Conservation (phyloP, 1,284 basidiomycete genomes). For the Cryptococcus deneoformans region DNA sequence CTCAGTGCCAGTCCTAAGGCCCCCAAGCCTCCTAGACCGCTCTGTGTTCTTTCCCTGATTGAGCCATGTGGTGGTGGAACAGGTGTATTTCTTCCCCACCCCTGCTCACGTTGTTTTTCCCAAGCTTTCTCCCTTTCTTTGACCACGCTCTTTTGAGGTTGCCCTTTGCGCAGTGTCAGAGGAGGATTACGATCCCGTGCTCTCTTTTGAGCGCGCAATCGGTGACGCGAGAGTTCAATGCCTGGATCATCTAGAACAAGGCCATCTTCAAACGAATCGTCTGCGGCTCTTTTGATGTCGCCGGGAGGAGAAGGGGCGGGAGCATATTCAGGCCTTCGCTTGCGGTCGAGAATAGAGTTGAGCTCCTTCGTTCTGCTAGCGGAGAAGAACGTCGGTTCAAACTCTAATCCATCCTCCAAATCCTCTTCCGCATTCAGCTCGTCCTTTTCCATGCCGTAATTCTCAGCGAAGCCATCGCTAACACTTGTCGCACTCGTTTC, state of each 20-base stretch:
- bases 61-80: neutral
- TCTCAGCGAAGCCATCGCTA: slow-evolving; percentile 27
- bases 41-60: slow-evolving; percentile 10
- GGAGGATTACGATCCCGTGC: slow-evolving; percentile 12
- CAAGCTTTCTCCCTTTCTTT: slow-evolving; percentile 19
- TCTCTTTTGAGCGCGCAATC: slow-evolving; percentile 25
- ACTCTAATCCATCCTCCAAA: slow-evolving; percentile 38
- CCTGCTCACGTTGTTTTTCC: slow-evolving; percentile 29
- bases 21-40: neutral
- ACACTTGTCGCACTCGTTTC: slow-evolving; percentile 40
- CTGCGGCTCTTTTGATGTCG: slow-evolving; percentile 4
- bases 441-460: neutral
- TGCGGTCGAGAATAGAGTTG: slow-evolving; percentile 42
- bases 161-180: neutral
- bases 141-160: slow-evolving; percentile 8
- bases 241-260: slow-evolving; percentile 42
- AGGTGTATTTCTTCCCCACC: slow-evolving; percentile 24
- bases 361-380: slow-evolving; percentile 30
- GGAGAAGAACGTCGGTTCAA: slow-evolving; percentile 42
- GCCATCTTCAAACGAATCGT: slow-evolving; percentile 48
- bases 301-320: slow-evolving; percentile 3
- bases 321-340: slow-evolving; percentile 37
- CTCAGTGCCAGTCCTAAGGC: slow-evolving; percentile 15
- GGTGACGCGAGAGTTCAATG: slow-evolving; percentile 35
- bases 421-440: slow-evolving; percentile 32